Base-by-base conservation (phyloP, 2,329 filamentous ascomycete genomes). In the Hypoxylon rubiginosum region DNA sequence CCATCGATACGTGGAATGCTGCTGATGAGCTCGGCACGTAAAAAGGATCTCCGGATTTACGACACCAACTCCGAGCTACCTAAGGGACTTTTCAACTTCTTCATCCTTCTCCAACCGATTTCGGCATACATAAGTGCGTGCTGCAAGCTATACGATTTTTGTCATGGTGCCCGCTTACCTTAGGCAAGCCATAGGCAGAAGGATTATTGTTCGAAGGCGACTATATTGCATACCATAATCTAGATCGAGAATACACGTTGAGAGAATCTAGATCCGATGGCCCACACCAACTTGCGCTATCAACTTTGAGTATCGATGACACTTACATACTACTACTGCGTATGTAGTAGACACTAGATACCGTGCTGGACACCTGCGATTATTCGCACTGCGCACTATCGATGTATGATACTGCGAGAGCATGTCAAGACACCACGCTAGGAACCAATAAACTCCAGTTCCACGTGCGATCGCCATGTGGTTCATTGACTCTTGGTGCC, bases 391-490 rank as follows among this genome's bases (percentile, higher is more conserved):
- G 34, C 52, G 19, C 55, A 62, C 41, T 69, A 64, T 64, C 64
- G 60, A 67, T 58, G 63, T 60, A 64, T 60, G 63, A 69, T 68
- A 49, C 63, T 66, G 62, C 62, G 56, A 62, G 17, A 63, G 43
- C 56, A 60, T 48, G 51, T 62, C 41, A 24, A 64, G 46, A 59
- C 41, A 43, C 49, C 26, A 52, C 41, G 55, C 51, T 59, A 62
- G 57, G 57, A 50, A 48, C 67, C 67, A 69, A 69, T 69, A 62
- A 54, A 48, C 64, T 62, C 57, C 32, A 46, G 53, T 69, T 67
- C 67, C 67, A 69, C 64, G 67, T 69, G 67, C 58, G 58, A 58
- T 28, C 57, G 67, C 67, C 67, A 69, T 69, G 67, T 69, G 67
- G 67, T 69, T 69, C 67, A 62, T 67, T 53, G 39, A 62, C 43